Conservation (phyloP, 2,329 filamentous ascomycete genomes). For the Trichothecium roseum region DNA sequence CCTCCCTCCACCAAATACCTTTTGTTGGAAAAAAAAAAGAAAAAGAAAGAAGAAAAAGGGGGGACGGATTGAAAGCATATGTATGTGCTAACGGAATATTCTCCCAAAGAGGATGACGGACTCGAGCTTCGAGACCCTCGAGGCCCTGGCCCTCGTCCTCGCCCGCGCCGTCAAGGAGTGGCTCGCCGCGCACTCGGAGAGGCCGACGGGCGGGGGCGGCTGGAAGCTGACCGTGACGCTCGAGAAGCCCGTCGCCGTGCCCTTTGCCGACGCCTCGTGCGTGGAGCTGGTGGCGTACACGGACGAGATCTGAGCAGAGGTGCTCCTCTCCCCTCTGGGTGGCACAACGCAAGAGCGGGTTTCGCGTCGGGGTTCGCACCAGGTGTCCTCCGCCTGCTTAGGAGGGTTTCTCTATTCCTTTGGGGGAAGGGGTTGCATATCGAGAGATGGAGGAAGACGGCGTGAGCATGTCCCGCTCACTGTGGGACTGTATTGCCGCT, state of each 20-base stretch:
- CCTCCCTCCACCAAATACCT: background rate
- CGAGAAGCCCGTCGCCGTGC: constrained; percentile 65
- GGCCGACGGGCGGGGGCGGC: constrained; percentile 13
- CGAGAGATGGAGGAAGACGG: too few species aligned
- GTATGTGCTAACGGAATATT: too few species aligned
- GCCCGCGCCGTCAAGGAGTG: background rate
- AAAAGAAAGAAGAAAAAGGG: background rate
- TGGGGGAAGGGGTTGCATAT: too few species aligned
- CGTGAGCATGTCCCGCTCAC: too few species aligned
- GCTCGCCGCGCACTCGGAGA: background rate
- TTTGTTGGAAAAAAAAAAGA: too few species aligned
- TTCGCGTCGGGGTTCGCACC: too few species aligned
- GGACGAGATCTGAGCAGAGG: constrained; percentile 7
- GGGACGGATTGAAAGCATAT: constrained; percentile 1
- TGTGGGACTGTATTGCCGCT: too few species aligned
- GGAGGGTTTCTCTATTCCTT: too few species aligned
- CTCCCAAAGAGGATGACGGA: constrained; percentile 39
- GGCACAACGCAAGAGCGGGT: too few species aligned
- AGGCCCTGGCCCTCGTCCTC: constrained; percentile 38
- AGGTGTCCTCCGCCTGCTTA: too few species aligned
- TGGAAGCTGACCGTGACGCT: constrained; percentile 50
- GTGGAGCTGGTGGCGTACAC: constrained; percentile 40
- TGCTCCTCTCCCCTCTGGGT: too few species aligned
- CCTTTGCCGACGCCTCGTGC: constrained; percentile 59
- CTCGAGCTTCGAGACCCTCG: constrained; percentile 52